Percentiles rank a stretch among this genome's conserved stretches.
phyloP scores from a whole-genome alignment of 2,329 filamentous ascomycete species.

The Pseudogymnoascus sp. region DNA sequence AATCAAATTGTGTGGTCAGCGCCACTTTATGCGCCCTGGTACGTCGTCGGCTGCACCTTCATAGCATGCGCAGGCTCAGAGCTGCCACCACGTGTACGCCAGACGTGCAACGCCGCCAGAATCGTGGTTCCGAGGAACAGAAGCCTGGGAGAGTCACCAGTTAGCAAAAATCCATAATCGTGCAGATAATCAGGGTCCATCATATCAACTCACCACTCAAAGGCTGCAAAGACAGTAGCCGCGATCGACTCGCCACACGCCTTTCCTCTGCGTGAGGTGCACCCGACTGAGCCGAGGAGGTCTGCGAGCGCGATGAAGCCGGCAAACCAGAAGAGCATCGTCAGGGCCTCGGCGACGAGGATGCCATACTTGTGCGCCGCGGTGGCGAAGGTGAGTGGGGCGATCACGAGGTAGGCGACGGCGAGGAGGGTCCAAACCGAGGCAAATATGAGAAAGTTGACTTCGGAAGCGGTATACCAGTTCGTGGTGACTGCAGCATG shows the following conservation, averaged over 20 bases:
- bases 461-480: conserved; percentile 40
- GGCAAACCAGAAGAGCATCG: conserved; percentile 83
- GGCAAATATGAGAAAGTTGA: conserved; percentile 75
- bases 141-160: conserved; percentile 30
- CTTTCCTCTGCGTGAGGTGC: conserved; percentile 36
- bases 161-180: neutral
- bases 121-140: conserved; percentile 42
- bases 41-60: neutral
- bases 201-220: conserved; percentile 34
- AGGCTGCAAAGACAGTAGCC: conserved; percentile 37
- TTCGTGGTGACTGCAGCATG: neutral
- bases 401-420: conserved; percentile 60
- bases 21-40: neutral
- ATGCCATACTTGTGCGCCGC: conserved; percentile 57
- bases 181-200: neutral
- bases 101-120: conserved; percentile 38
- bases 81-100: conserved; percentile 27
- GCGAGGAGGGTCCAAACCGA: conserved; percentile 67
- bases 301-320: conserved; percentile 72
- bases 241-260: conserved; percentile 26
- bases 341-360: conserved; percentile 59
- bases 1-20: neutral
- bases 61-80: neutral
- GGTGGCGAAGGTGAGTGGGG: conserved; percentile 52
- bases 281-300: conserved; percentile 45